Conservation (phyloP, 2,329 filamentous ascomycete species). For the Didymella glomerata region DNA sequence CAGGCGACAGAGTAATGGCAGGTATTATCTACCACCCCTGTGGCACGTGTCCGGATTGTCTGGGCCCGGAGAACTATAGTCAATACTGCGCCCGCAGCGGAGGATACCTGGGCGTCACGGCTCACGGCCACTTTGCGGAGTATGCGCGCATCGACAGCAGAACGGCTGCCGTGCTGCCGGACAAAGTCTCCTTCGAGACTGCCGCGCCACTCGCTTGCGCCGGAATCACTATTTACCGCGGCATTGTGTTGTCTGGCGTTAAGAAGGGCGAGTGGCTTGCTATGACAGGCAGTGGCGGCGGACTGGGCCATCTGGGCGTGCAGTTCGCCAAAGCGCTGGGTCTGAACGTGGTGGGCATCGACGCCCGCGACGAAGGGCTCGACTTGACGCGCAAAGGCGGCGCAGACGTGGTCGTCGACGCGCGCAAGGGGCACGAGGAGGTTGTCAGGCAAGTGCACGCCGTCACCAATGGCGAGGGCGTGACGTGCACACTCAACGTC, state of each 20-base stretch:
- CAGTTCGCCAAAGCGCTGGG: constrained; percentile 92
- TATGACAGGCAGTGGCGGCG: constrained; percentile 83
- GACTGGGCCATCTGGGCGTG: constrained; percentile 76
- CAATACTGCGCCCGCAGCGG: constrained; percentile 60
- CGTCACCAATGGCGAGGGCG: constrained; percentile 60
- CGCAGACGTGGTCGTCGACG: constrained; percentile 64
- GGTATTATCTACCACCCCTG: constrained; percentile 64
- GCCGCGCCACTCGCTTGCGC: constrained; percentile 43
- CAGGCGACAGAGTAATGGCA: constrained; percentile 65
- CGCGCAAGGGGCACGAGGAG: constrained; percentile 57
- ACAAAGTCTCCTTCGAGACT: constrained; percentile 30
- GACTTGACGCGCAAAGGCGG: constrained; percentile 58
- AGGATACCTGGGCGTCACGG: constrained; percentile 40
- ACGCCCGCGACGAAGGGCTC: constrained; percentile 74
- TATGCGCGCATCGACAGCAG: constrained; percentile 32
- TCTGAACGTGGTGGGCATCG: constrained; percentile 78
- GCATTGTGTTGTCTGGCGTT: constrained; percentile 79
- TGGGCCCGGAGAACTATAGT: constrained; percentile 56
- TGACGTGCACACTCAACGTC: constrained; percentile 62
- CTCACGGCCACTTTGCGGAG: constrained; percentile 63
- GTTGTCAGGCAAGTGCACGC: constrained; percentile 59
- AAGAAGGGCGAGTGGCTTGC: constrained; percentile 77
- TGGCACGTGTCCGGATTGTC: constrained; percentile 62
- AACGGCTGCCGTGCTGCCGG: constrained; percentile 30
- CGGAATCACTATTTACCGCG: constrained; percentile 69